phyloP scores from a whole-genome alignment of 2,329 filamentous ascomycete genomes.

The Polytolypa hystricis region DNA sequence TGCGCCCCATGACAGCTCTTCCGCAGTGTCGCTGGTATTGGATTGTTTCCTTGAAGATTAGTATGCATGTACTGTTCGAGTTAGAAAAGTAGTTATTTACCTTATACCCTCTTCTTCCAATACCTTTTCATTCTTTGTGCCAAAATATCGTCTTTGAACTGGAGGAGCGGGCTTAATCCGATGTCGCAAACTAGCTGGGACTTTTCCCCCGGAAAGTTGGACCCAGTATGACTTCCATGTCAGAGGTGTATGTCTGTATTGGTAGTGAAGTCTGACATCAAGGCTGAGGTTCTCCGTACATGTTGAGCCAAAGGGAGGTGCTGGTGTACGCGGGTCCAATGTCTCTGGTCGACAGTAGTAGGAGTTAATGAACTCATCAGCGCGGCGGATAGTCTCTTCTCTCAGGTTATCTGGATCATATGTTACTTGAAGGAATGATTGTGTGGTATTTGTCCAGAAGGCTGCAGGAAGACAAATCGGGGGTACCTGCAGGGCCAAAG shows the following conservation, averaged over 20 bases:
- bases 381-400: slow-evolving; percentile 6
- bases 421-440: slow-evolving; percentile 14
- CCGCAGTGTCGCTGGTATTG: too few species aligned
- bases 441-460: slow-evolving; percentile 13
- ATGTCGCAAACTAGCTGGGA: slow-evolving; percentile 4
- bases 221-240: slow-evolving; percentile 13
- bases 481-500: slow-evolving; percentile 4
- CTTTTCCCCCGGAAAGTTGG: slow-evolving; percentile 6
- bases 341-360: slow-evolving; percentile 10
- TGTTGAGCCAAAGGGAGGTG: slow-evolving; percentile 13
- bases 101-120: background rate
- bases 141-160: background rate
- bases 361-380: slow-evolving; percentile 9
- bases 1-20: slow-evolving; percentile 11
- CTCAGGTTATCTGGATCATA: slow-evolving; percentile 6
- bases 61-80: too few species aligned
- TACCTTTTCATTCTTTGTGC: background rate
- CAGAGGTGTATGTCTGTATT: slow-evolving; percentile 9
- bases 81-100: too few species aligned
- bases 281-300: slow-evolving; percentile 10
- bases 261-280: slow-evolving; percentile 9
- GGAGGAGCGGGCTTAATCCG: background rate
- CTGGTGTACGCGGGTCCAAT: slow-evolving; percentile 7
- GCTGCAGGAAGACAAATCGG: slow-evolving; percentile 10
- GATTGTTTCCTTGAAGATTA: too few species aligned